Base-by-base conservation (phyloP, 139 green algal genomes). In the Raphidocelis subcapitata region DNA sequence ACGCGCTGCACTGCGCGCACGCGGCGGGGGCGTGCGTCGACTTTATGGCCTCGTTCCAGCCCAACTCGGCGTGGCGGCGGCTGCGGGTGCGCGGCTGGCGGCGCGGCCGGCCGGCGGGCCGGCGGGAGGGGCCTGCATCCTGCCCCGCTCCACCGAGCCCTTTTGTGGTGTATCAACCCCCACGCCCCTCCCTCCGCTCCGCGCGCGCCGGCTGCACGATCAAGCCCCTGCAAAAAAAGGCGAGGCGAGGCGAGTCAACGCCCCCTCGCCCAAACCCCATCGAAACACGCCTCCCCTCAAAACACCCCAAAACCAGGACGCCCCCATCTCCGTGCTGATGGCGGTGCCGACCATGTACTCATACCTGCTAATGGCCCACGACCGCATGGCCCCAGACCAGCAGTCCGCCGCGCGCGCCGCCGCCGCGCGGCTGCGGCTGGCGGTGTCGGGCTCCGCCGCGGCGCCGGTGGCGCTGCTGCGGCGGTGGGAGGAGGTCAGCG, bases 281-380 rank as follows among this genome's bases (percentile, higher is more conserved):
- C n/a, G n/a, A n/a, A n/a, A n/a, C n/a, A 49, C 41, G 41, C 41
- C 41, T 8, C 41, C 41, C 8, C 12, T 12, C 8, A 49, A 20
- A 12, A 49, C 41, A 49, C 41, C 41, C 8, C 2, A 18, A 12
- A 33, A 23, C 0, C 81, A 88, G 83, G 73, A 65, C 0, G 81
- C 76, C 44, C 67, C 76, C 37, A 66, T 83, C 33, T 92, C 74
- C 1, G 81, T 98, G 8, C 97, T 98, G 82, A 98, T 97, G 88
- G 95, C 93, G 1, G 92, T 99, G 33, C 95, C 95, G 32, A 99
- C 95, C 41, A 98, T 98, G 95, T 98, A 98, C 80, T 72, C 69
- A 28, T 84, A 91, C 69, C 86, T 98, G 76, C 81, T 98, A 31
- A 57, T 74, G 2, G 29, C 76, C 31, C 92, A 92, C 51, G 77